Evolutionary conservation across 192 early-diverging fungal genomes (phyloP).

Genomic region (Gamsiella multidivaricata): DNA sequence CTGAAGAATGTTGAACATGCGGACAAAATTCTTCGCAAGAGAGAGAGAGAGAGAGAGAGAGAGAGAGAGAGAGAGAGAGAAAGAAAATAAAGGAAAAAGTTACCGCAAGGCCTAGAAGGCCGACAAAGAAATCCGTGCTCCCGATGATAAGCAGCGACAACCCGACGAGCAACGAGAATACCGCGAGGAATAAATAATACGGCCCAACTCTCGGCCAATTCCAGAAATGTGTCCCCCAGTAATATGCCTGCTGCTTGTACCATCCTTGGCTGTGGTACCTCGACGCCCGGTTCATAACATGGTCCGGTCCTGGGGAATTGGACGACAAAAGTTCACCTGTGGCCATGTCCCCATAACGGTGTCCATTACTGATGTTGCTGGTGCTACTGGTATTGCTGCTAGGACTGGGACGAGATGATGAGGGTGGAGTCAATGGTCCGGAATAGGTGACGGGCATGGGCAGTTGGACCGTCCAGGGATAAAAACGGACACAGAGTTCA

Average conservation of each 20-base stretch:
- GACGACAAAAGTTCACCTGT: no score
- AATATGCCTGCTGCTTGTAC: slow-evolving; percentile 32
- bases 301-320: slow-evolving; percentile 9
- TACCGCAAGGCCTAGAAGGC: slow-evolving; percentile 44
- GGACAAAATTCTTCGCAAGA: background rate
- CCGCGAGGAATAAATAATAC: slow-evolving; percentile 34
- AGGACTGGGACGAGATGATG: slow-evolving; percentile 17
- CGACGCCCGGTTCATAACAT: slow-evolving; percentile 32
- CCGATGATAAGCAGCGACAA: slow-evolving; percentile 45
- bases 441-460: slow-evolving; percentile 36
- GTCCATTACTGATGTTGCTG: background rate
- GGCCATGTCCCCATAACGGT: no score
- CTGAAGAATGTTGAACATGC: background rate
- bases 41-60: background rate
- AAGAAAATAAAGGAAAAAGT: background rate
- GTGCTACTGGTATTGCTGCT: background rate
- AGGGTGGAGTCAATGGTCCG: no score
- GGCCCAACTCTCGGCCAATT: slow-evolving; percentile 47
- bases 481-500: slow-evolving; percentile 58
- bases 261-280: slow-evolving; percentile 25
- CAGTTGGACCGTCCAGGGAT: slow-evolving; percentile 48
- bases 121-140: slow-evolving; percentile 42
- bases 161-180: slow-evolving; percentile 35
- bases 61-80: background rate
- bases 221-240: slow-evolving; percentile 46